These are phyloP conservation scores for Diplodia corticola DNA, from an alignment of 2,329 filamentous ascomycete species.

Conservation along the genomic window DNA sequence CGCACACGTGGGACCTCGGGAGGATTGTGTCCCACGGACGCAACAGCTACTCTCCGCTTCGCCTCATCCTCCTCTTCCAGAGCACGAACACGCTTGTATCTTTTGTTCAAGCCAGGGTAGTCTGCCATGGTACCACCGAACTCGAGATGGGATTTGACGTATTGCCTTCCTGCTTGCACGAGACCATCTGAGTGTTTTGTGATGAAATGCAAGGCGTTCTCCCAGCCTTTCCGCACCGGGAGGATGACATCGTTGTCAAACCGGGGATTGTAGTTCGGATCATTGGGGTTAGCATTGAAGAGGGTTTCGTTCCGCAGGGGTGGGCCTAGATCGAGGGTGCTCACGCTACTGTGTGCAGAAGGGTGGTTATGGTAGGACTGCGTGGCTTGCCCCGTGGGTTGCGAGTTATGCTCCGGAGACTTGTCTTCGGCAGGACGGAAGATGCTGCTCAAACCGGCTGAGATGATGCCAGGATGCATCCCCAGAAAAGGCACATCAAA, in stretches of 20 bases:
- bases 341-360: slow-evolving; percentile 21
- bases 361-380: slow-evolving; percentile 12
- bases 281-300: slow-evolving; percentile 41
- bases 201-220: slow-evolving; percentile 70
- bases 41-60: slow-evolving; percentile 34
- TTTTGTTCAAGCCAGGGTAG: slow-evolving; percentile 65
- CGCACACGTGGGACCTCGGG: slow-evolving; percentile 58
- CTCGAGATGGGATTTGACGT: slow-evolving; percentile 78
- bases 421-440: slow-evolving; percentile 54
- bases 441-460: slow-evolving; percentile 77
- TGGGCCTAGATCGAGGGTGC: slow-evolving; percentile 13
- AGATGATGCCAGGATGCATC: slow-evolving; percentile 83
- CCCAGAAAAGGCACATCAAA: slow-evolving; percentile 87
- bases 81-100: slow-evolving; percentile 69
- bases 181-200: slow-evolving; percentile 78
- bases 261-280: slow-evolving; percentile 71
- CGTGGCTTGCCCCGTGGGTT: slow-evolving; percentile 20
- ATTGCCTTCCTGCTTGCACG: slow-evolving; percentile 67
- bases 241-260: slow-evolving; percentile 74
- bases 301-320: slow-evolving; percentile 39
- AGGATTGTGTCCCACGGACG: slow-evolving; percentile 25
- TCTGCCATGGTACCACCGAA: slow-evolving; percentile 82
- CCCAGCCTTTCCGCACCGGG: slow-evolving; percentile 68
- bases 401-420: slow-evolving; percentile 24
- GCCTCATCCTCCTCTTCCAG: slow-evolving; percentile 67